Conservation (phyloP, 257 asterid species). For the Fraxinus anomala region DNA sequence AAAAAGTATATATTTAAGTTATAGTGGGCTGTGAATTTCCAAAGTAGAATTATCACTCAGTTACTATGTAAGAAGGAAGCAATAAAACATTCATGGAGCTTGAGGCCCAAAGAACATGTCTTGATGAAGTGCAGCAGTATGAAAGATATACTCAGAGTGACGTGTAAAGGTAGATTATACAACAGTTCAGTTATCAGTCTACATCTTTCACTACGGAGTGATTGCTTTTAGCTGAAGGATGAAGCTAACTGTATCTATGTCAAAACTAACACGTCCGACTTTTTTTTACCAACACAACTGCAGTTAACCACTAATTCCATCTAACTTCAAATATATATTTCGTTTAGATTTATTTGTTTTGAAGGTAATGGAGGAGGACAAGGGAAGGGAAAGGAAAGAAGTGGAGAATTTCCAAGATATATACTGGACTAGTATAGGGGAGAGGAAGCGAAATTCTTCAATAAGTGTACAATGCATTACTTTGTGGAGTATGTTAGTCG, state of each 20-base stretch:
- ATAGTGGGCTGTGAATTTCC: neutral
- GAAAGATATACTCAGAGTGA: neutral
- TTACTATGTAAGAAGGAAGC: neutral
- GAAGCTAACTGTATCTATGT: neutral
- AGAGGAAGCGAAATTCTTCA: neutral
- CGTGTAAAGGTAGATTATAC: neutral
- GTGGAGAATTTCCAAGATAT: neutral
- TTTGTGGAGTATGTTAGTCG: neutral
- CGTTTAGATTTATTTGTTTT: too few relatives aligned
- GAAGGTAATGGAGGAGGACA: neutral
- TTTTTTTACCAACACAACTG: neutral
- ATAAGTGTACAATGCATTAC: neutral
- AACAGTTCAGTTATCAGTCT: neutral
- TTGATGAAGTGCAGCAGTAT: neutral
- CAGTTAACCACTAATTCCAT: too few relatives aligned
- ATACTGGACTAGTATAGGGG: neutral
- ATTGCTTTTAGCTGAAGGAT: neutral
- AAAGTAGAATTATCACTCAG: neutral
- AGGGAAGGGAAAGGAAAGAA: neutral
- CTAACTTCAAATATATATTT: too few relatives aligned
- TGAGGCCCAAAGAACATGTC: neutral
- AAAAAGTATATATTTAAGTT: neutral
- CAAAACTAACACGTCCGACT: neutral
- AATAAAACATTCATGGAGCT: neutral
- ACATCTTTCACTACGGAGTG: neutral